Percentiles rank a stretch among this genome's conserved stretches.
Conservation (phyloP, 139 green algal species). For the Microglena sp. region DNA sequence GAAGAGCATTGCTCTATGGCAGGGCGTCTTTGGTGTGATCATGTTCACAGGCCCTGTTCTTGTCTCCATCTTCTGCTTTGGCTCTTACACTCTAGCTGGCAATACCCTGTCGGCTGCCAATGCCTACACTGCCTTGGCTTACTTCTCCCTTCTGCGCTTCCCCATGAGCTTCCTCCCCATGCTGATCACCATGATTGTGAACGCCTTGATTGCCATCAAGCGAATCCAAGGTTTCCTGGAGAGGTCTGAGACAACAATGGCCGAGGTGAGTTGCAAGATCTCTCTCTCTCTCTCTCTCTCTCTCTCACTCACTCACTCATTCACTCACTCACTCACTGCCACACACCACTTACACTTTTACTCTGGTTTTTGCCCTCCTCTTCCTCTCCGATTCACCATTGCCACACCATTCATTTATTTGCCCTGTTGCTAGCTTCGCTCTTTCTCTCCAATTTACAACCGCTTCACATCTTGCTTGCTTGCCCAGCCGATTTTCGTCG, state of each 20-base stretch:
- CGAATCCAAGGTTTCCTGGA: constrained; percentile 43
- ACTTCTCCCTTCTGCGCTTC: constrained; percentile 90
- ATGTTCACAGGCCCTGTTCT: constrained; percentile 67
- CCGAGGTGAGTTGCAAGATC: constrained; percentile 4
- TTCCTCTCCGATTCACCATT: too few species aligned
- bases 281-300: constrained; percentile 2
- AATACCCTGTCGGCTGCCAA: constrained; percentile 16
- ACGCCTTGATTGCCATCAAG: constrained; percentile 48
- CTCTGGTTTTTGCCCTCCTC: background rate
- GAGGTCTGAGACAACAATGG: constrained; percentile 23
- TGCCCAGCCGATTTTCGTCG: background rate
- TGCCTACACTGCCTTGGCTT: constrained; percentile 74
- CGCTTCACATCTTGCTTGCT: background rate
- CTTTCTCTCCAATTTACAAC: background rate
- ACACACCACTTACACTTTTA: too few species aligned
- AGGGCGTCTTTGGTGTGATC: constrained; percentile 61
- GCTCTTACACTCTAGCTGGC: constrained; percentile 56
- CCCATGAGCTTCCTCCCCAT: constrained; percentile 87
- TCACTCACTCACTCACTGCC: background rate
- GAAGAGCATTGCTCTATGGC: constrained; percentile 17
- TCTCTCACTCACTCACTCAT: background rate
- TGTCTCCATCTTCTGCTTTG: constrained; percentile 75
- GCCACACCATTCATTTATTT: too few species aligned
- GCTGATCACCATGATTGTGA: constrained; percentile 33
- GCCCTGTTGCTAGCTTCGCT: background rate